Conservation (phyloP, 495 filamentous ascomycete species). For the Tetracladium setigerum region DNA sequence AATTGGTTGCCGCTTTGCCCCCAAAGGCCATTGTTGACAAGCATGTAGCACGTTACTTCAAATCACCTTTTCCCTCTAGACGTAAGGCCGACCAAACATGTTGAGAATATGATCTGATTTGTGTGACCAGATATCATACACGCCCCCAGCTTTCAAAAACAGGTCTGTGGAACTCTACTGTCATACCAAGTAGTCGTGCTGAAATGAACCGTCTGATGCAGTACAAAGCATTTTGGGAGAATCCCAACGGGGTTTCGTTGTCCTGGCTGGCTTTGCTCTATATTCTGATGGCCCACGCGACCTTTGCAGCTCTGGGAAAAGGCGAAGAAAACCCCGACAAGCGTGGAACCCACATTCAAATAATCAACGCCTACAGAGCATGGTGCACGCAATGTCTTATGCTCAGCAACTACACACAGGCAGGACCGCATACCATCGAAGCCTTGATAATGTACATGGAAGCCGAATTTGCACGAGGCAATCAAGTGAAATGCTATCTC, state of each 20-base stretch:
- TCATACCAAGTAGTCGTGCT: neutral
- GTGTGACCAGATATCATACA: conserved; percentile 27
- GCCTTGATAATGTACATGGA: conserved; percentile 40
- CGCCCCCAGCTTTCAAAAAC: conserved; percentile 33
- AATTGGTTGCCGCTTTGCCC: conserved; percentile 34
- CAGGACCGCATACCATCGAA: conserved; percentile 37
- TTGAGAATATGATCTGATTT: neutral
- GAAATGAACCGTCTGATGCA: conserved; percentile 11
- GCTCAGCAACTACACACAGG: conserved; percentile 37
- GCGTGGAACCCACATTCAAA: conserved; percentile 13
- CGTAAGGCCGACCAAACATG: conserved; percentile 8
- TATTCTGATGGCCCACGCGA: conserved; percentile 32
- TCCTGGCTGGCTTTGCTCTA: conserved; percentile 40
- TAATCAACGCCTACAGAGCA: conserved; percentile 4
- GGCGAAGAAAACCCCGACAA: conserved; percentile 20
- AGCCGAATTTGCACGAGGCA: conserved; percentile 37
- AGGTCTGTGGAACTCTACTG: conserved; percentile 6
- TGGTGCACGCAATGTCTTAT: conserved; percentile 33
- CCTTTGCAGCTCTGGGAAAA: conserved; percentile 25
- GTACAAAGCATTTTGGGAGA: conserved; percentile 41
- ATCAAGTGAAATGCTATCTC: conserved; percentile 40
- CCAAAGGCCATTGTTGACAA: conserved; percentile 29
- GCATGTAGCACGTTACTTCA: conserved; percentile 41
- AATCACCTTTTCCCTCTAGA: conserved; percentile 36
- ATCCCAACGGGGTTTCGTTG: conserved; percentile 27